phyloP scores from a whole-genome alignment of 352 stramenopile species.

The Phytophthora fragariae region DNA sequence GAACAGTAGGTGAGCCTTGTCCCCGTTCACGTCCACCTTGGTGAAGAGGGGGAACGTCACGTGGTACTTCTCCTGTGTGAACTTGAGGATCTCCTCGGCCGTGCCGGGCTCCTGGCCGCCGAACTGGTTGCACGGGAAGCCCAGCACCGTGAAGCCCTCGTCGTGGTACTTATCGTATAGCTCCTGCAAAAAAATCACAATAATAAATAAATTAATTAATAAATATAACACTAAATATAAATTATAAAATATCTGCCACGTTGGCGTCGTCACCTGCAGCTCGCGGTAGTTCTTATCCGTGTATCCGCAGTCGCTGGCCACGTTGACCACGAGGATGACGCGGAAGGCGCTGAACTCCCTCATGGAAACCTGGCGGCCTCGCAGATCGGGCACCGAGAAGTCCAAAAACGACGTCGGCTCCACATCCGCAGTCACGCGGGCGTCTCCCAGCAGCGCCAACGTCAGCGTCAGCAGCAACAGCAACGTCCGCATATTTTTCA shows the following conservation, averaged over 20 bases:
- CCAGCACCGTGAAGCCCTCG: constrained; percentile 88
- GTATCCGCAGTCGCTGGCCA: constrained; percentile 83
- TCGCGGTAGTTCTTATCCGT: constrained; percentile 86
- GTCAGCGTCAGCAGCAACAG: constrained; percentile 25
- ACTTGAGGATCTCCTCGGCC: constrained; percentile 77
- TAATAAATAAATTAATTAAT: neutral
- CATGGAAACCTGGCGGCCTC: constrained; percentile 55
- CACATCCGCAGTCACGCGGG: neutral
- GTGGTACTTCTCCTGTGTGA: constrained; percentile 75
- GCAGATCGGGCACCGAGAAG: constrained; percentile 65
- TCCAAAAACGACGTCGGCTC: constrained; percentile 54
- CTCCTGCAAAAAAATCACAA: constrained; percentile 33
- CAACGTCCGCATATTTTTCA: constrained; percentile 13
- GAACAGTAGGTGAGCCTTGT: constrained; percentile 88
- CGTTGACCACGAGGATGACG: constrained; percentile 85
- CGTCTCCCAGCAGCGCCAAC: constrained; percentile 14
- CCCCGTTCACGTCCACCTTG: constrained; percentile 96
- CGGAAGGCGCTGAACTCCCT: constrained; percentile 56
- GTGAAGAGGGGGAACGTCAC: constrained; percentile 88
- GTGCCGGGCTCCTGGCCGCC: constrained; percentile 88
- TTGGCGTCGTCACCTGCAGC: constrained; percentile 51
- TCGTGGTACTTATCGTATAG: constrained; percentile 82
- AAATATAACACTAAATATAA: neutral
- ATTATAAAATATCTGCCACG: no score
- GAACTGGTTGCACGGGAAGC: constrained; percentile 98